These are phyloP conservation scores for Penicillium turbatum DNA, from an alignment of 495 filamentous ascomycete genomes.

Conservation along the genomic window DNA sequence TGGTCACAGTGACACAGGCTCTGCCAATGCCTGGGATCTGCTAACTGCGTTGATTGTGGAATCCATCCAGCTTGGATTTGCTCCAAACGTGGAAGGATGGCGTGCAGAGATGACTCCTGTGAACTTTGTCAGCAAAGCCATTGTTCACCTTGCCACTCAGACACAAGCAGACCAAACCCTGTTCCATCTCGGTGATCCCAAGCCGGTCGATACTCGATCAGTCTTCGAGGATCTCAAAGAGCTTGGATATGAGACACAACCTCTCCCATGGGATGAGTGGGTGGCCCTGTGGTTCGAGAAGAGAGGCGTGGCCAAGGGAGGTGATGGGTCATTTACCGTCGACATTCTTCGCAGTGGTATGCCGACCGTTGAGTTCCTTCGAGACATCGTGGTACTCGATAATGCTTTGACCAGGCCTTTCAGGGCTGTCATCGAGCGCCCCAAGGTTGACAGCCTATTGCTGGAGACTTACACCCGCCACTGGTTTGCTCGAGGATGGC, in stretches of 20 bases:
- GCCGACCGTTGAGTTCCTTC: constrained; percentile 58
- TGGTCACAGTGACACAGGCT: constrained; percentile 57
- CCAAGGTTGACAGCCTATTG: constrained; percentile 55
- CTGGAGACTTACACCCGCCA: constrained; percentile 64
- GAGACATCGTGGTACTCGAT: constrained; percentile 56
- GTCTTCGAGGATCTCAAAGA: constrained; percentile 54
- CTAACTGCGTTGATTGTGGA: constrained; percentile 63
- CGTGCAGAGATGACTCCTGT: constrained; percentile 69
- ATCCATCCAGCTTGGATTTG: constrained; percentile 57
- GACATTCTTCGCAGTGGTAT: constrained; percentile 55
- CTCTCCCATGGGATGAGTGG: constrained; percentile 59
- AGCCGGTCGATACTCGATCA: constrained; percentile 49
- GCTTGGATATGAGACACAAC: constrained; percentile 60
- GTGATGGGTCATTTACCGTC: constrained; percentile 55
- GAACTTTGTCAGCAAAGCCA: constrained; percentile 63
- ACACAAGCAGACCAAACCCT: constrained; percentile 49
- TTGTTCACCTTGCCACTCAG: constrained; percentile 55
- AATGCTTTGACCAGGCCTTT: constrained; percentile 54
- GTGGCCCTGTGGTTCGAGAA: constrained; percentile 57
- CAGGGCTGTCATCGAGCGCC: constrained; percentile 52
- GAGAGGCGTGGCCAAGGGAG: constrained; percentile 51
- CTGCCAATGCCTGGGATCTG: constrained; percentile 65
- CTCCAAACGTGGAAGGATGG: constrained; percentile 62
- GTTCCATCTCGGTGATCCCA: constrained; percentile 65
- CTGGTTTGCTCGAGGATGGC: constrained; percentile 67